Base-by-base conservation (phyloP, 176 grass and related monocot genomes). In the Carex parvula region DNA sequence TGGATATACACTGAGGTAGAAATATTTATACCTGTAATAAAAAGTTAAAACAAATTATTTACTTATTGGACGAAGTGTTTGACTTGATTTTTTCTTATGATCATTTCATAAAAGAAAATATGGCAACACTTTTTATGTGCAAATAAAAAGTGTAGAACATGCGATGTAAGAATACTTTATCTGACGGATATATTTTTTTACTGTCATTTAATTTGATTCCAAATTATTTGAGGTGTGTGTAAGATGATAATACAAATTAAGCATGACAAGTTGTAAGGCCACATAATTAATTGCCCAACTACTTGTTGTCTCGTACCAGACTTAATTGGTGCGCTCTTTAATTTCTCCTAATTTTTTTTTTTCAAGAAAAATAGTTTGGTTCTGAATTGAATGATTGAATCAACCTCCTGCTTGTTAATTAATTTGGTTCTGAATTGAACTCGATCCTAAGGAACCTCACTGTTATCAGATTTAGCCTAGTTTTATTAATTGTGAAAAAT, bases 401-500 rank as follows among this genome's bases (percentile, higher is more conserved):
- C 30, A 22, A 74, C 16, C 41, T 74, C 8, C 8, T 72, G 41
- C 0, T 21, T 44, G 44, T 50, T 75, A 75, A 5, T 53, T 37
- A 26, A 35, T 75, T 26, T 55, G 22, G 44, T 76, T 15, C 20
- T 73, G 20, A n/a, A n/a, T 41, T 41, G 12, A 55, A 75, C 46
- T 41, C 5, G 39, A 35, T 14, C 21, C 9, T 22, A 74, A 52
- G 44, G 18, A 74, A 74, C 70, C 20, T 54, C 42, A 29, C 71
- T 30, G 20, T 54, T 76, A 17, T 55, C 22, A 75, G 70, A 75
- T 52, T 18, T 75, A 13, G 8, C 70, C 69, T 50, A 72, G 69
- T 73, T 73, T 73, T 73, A 73, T 73, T 52, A 73, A 22, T 50
- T 52, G 70, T 73, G 10, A 73, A n/a, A 48, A 73, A 42, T 70